A percentile compares a stretch with the other conserved stretches of the same genome.
Conservation (phyloP, 768 basidiomycete species). For the Kwoniella sp. region DNA sequence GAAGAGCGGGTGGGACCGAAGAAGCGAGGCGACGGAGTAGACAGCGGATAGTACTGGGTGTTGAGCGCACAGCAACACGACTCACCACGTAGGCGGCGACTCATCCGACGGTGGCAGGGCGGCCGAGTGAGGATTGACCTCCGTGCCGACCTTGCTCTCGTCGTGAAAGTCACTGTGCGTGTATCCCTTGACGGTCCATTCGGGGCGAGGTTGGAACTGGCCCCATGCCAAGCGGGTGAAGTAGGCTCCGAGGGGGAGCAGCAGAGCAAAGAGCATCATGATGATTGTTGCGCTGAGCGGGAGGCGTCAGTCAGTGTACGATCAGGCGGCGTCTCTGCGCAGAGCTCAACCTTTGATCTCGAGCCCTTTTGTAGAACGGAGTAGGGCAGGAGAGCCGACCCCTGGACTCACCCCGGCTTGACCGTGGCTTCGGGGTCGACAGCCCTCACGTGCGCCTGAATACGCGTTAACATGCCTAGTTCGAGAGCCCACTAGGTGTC, state of each 20-base stretch:
- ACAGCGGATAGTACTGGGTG: no score
- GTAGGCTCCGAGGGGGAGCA: slow-evolving; percentile 20
- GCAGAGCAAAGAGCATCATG: slow-evolving; percentile 28
- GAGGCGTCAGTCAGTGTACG: no score
- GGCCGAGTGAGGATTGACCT: not conserved
- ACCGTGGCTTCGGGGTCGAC: not conserved
- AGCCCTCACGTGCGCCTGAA: not conserved
- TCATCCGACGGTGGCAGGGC: slow-evolving; percentile 10
- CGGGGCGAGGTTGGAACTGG: slow-evolving; percentile 23
- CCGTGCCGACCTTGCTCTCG: not conserved
- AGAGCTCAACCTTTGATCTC: not conserved
- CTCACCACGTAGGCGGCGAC: slow-evolving; percentile 9
- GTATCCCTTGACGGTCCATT: slow-evolving; percentile 31
- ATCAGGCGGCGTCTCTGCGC: no score
- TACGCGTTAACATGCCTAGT: slow-evolving; percentile 11
- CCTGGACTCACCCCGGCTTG: slow-evolving; percentile 9
- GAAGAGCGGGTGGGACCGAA: no score
- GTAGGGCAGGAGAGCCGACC: not conserved
- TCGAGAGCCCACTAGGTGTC: slow-evolving; percentile 19
- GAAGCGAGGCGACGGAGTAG: no score
- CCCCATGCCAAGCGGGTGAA: slow-evolving; percentile 17
- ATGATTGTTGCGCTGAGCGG: slow-evolving; percentile 24
- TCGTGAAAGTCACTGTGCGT: not conserved
- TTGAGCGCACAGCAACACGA: no score
- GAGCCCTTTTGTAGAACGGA: not conserved